Evolutionary conservation across 1,284 basidiomycete species (phyloP), one percentile per base, ranked within the genome.

Genomic region (Trichosporon sp.): DNA sequence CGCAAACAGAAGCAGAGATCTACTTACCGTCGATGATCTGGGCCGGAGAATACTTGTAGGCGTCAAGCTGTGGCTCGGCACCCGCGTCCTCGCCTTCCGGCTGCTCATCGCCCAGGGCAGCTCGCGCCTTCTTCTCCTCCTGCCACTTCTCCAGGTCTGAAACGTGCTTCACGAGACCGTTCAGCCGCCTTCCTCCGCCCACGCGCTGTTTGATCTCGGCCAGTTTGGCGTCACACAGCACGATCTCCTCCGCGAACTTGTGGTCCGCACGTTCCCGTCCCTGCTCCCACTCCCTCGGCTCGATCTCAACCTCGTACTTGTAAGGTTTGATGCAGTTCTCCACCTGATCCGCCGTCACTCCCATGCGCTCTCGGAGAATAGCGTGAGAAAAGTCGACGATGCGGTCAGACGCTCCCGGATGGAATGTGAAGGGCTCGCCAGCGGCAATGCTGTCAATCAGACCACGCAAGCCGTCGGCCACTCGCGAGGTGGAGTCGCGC

Each of bases 251-350:
- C 83, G 93, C 90, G 76, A 97, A 92, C 75, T 96, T 85, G 65
- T 88, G 88, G 68, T 95, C 87, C 0, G 94, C 90, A 67, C 90
- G 87, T 74, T 87, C 86, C 43, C 96, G 86, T 0, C 96, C 96
- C 2, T 86, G 80, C 77, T 94, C 93, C 97, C 97, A 99, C 81
- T 98, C 96, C 56, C 90, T 86, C 11, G 88, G 88, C 75, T 97
- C 93, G 4, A 88, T 83, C 75, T 88, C 87, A 31, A 96, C 91
- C 79, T 98, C 95, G 82, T 98, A 98, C 87, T 99, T 98, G 89
- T 91, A 98, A 37, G 97, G 97, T 85, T 99, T 99, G 87, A 99
- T 97, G 84, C 94, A 96, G 85, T 99, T 99, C 87, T 99, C 97
- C 7, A 99, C 97, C 85, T 99, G 96, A 81, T 99, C 97, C 0